These are phyloP conservation scores for Cubamyces sp. DNA, from an alignment of 768 basidiomycete species.

Conservation along the genomic window DNA sequence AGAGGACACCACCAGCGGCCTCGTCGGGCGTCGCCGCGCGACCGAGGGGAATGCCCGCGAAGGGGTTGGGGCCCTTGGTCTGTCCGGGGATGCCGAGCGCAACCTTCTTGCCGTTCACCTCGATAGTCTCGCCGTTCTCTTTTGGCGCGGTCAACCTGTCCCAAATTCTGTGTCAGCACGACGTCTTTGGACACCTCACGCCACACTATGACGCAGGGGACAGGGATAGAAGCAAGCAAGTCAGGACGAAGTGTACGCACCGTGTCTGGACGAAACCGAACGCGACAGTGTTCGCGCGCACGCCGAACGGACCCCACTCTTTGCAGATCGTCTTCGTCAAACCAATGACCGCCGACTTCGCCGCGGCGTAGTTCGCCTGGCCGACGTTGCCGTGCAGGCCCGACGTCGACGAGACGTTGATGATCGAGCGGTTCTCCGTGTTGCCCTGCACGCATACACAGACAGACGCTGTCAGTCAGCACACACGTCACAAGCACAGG, in stretches of 20 bases:
- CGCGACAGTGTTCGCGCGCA: constrained; percentile 82
- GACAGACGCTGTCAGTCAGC: not conserved
- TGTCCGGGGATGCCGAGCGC: constrained; percentile 73
- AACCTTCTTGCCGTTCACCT: constrained; percentile 83
- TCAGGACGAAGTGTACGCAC: constrained; percentile 39
- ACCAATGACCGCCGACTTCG: constrained; percentile 77
- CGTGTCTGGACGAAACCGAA: constrained; percentile 80
- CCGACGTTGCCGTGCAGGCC: constrained; percentile 89
- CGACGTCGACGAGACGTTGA: constrained; percentile 82
- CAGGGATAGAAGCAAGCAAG: not conserved
- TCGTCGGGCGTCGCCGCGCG: constrained; percentile 74
- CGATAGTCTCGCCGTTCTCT: constrained; percentile 74
- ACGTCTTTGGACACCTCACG: too few relatives aligned
- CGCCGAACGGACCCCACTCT: constrained; percentile 84
- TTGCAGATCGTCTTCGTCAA: constrained; percentile 86
- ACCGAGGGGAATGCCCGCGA: constrained; percentile 63
- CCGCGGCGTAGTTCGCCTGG: constrained; percentile 81
- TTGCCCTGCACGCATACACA: constrained; percentile 43
- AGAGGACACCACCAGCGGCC: constrained; percentile 73
- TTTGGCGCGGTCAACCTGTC: constrained; percentile 76
- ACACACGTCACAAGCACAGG: not conserved
- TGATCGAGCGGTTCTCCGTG: constrained; percentile 71
- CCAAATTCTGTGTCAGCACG: not conserved
- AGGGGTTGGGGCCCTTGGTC: constrained; percentile 46
- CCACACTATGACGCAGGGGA: too few relatives aligned